Evolutionary conservation across 2,329 filamentous ascomycete species (phyloP).

Genomic region (Cercospora sp.): DNA sequence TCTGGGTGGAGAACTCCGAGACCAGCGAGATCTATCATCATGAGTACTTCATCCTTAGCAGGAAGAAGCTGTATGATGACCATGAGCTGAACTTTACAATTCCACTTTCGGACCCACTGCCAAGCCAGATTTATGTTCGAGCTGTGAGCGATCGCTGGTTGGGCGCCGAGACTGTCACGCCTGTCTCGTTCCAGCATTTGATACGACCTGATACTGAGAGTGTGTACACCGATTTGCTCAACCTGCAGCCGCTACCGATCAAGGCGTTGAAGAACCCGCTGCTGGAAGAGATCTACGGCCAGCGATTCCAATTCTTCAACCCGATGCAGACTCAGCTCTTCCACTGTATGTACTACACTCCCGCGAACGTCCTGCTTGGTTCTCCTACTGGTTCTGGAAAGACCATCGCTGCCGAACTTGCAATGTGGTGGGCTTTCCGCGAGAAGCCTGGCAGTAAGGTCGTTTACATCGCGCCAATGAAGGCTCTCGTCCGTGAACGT

Average conservation of each 20-base stretch:
- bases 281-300: conserved; percentile 82
- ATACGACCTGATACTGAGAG: conserved; percentile 97
- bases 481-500: conserved; percentile 92
- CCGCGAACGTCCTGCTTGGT: conserved; percentile 87
- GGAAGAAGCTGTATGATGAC: conserved; percentile 89
- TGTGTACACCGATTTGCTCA: conserved; percentile 89
- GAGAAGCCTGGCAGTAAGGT: conserved; percentile 94
- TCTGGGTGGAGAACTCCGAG: conserved; percentile 98
- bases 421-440: conserved; percentile 99
- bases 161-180: conserved; percentile 90
- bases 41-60: conserved; percentile 90
- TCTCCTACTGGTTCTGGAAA: conserved; percentile 97
- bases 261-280: conserved; percentile 82
- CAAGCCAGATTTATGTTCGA: conserved; percentile 93
- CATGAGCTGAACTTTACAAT: conserved; percentile 98
- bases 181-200: conserved; percentile 95
- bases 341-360: conserved; percentile 90
- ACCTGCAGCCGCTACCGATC: conserved; percentile 86
- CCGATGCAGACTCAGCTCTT: conserved; percentile 99
- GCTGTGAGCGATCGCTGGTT: conserved; percentile 95
- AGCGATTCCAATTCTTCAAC: conserved; percentile 95
- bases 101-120: conserved; percentile 86
- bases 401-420: conserved; percentile 90
- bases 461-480: conserved; percentile 99
- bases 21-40: conserved; percentile 97